Percentiles rank a stretch among this genome's conserved stretches.
Evolutionary conservation across 1,284 basidiomycete species (phyloP).

Genomic region (Cystobasidium sp.): DNA sequence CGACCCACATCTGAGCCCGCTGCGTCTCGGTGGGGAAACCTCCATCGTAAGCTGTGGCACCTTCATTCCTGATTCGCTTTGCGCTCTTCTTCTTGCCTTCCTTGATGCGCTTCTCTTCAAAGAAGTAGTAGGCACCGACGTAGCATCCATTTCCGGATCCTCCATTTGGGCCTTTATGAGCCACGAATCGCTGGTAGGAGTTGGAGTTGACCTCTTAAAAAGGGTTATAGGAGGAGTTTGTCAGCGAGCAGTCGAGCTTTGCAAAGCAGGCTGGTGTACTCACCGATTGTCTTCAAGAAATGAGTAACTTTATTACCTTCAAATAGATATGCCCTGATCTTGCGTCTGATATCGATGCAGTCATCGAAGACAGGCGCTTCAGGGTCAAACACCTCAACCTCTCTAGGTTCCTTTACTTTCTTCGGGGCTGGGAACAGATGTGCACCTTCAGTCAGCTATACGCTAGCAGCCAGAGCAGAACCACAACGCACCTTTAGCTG

Average conservation of each 20-base stretch:
- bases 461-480: too few relatives aligned
- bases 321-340: conserved; percentile 60
- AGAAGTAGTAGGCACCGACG: conserved; percentile 60
- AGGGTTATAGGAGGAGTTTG: conserved; percentile 53
- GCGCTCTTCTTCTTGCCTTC: conserved; percentile 6
- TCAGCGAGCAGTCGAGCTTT: not conserved
- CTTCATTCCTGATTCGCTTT: conserved; percentile 8
- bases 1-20: not conserved
- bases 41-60: not conserved
- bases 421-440: not conserved
- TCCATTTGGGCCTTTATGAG: conserved; percentile 51
- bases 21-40: not conserved
- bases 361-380: conserved; percentile 57
- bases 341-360: conserved; percentile 62
- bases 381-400: not conserved
- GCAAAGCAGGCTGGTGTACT: not conserved
- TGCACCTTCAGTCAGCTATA: too few relatives aligned
- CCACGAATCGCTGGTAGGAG: conserved; percentile 63
- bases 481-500: too few relatives aligned
- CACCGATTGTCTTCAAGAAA: not conserved
- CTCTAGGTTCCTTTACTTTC: not conserved
- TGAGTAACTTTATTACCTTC: conserved; percentile 61
- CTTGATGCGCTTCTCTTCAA: conserved; percentile 16
- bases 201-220: conserved; percentile 62
- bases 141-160: conserved; percentile 52